phyloP scores from a whole-genome alignment of 2,329 filamentous ascomycete genomes.

The Colletotrichum filicis region DNA sequence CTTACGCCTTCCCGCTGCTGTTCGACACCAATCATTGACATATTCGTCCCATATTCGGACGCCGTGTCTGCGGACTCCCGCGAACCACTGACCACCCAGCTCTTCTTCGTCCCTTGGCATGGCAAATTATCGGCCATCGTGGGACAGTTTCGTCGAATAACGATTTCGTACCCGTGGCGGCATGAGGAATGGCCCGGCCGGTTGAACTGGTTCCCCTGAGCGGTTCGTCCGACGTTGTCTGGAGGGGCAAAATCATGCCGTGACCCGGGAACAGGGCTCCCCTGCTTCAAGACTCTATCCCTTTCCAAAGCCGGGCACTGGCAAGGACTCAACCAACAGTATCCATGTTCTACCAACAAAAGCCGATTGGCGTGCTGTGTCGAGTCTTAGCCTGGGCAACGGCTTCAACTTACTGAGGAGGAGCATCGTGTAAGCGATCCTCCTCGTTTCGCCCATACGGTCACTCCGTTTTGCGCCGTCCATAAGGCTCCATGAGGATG shows the following conservation, averaged over 20 bases:
- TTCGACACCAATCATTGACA: not conserved
- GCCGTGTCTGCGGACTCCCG: slow-evolving; percentile 28
- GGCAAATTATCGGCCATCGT: not conserved
- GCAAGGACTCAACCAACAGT: not conserved
- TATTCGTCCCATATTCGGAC: slow-evolving; percentile 3
- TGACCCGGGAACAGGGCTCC: not conserved
- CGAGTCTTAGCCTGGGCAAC: not conserved
- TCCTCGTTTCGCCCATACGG: not conserved
- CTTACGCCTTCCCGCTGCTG: not conserved
- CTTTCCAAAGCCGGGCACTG: not conserved
- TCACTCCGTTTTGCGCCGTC: not conserved
- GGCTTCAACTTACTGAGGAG: not conserved
- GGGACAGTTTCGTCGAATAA: not conserved
- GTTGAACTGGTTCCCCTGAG: slow-evolving; percentile 3
- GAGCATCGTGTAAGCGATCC: not conserved
- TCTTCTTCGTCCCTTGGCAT: not conserved
- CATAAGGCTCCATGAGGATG: slow-evolving; percentile 1
- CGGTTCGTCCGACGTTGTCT: slow-evolving; percentile 28
- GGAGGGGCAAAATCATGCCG: not conserved
- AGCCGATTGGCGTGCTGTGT: not conserved
- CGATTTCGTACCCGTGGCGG: not conserved
- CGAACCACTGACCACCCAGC: not conserved
- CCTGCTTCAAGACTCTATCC: not conserved
- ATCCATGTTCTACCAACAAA: not conserved
- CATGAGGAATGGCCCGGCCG: not conserved